Percentiles rank a stretch among this genome's conserved stretches.
phyloP scores from a whole-genome alignment of 2,329 filamentous ascomycete genomes.

The Chaetomium olivaceum region DNA sequence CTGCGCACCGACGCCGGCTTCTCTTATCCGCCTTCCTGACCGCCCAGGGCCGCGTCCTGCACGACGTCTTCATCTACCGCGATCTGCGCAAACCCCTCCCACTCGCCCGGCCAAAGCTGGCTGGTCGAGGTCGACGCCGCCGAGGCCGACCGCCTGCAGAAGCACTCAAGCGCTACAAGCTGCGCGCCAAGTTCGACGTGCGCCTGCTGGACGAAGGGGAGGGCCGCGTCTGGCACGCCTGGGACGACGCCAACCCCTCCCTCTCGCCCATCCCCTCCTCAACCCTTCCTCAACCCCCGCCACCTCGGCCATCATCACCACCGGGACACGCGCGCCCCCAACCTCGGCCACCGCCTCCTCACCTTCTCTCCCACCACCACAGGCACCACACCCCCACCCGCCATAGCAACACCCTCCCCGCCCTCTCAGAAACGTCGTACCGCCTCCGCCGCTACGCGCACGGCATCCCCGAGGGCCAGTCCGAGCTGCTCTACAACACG shows the following conservation, averaged over 20 bases:
- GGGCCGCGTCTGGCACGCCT: conserved; percentile 69
- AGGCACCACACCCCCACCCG: conserved; percentile 8
- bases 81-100: conserved; percentile 37
- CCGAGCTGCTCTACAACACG: conserved; percentile 69
- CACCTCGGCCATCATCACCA: conserved; percentile 40
- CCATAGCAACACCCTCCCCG: not conserved
- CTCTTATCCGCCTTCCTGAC: conserved; percentile 87
- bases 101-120: conserved; percentile 52
- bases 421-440: conserved; percentile 60
- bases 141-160: conserved; percentile 62
- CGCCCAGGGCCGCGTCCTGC: conserved; percentile 77
- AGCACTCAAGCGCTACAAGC: conserved; percentile 82
- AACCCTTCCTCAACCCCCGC: not conserved
- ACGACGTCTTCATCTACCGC: conserved; percentile 90
- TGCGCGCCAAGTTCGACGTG: conserved; percentile 76
- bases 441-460: conserved; percentile 73
- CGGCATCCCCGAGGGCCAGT: conserved; percentile 82
- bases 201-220: conserved; percentile 66
- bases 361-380: conserved; percentile 22
- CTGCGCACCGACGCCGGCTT: conserved; percentile 50
- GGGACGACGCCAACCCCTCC: conserved; percentile 55
- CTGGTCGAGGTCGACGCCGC: conserved; percentile 79
- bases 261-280: conserved; percentile 6
- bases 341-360: conserved; percentile 55
- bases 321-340: conserved; percentile 57